These are phyloP conservation scores for Colletotrichum ledebouriae DNA, from an alignment of 2,329 filamentous ascomycete species.

Conservation along the genomic window DNA sequence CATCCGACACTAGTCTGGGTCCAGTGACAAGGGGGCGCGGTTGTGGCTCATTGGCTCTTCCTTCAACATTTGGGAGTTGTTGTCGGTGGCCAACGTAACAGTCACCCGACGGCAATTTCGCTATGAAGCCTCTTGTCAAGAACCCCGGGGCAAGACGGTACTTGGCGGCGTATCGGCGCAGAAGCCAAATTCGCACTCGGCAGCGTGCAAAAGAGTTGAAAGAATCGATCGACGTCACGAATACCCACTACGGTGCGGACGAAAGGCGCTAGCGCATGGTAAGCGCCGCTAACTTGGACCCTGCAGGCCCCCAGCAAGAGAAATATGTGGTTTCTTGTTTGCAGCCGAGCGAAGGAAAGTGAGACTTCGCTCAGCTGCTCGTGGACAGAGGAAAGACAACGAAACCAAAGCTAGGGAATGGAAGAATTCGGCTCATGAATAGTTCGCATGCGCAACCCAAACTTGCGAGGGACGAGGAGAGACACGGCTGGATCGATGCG, in stretches of 20 bases:
- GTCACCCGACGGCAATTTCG: background rate
- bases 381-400: slow-evolving; percentile 19
- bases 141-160: slow-evolving; percentile 17
- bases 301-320: slow-evolving; percentile 30
- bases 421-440: background rate
- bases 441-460: slow-evolving; percentile 1
- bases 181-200: slow-evolving; percentile 23
- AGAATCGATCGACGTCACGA: slow-evolving; percentile 41
- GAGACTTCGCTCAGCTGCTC: slow-evolving; percentile 18
- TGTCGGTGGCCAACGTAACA: background rate
- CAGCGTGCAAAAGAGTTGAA: slow-evolving; percentile 24
- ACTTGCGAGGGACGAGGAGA: background rate
- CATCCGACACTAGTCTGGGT: too few relatives aligned
- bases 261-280: slow-evolving; percentile 31
- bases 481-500: background rate
- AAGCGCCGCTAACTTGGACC: slow-evolving; percentile 38
- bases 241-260: slow-evolving; percentile 29
- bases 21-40: slow-evolving; percentile 26
- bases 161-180: slow-evolving; percentile 13
- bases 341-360: slow-evolving; percentile 23
- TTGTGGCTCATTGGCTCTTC: slow-evolving; percentile 25
- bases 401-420: slow-evolving; percentile 10
- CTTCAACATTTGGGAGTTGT: background rate
- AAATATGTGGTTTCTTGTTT: slow-evolving; percentile 28
- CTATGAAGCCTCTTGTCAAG: slow-evolving; percentile 12